Conservation (phyloP, 331 rosid genomes). For the Cydonia oblonga region DNA sequence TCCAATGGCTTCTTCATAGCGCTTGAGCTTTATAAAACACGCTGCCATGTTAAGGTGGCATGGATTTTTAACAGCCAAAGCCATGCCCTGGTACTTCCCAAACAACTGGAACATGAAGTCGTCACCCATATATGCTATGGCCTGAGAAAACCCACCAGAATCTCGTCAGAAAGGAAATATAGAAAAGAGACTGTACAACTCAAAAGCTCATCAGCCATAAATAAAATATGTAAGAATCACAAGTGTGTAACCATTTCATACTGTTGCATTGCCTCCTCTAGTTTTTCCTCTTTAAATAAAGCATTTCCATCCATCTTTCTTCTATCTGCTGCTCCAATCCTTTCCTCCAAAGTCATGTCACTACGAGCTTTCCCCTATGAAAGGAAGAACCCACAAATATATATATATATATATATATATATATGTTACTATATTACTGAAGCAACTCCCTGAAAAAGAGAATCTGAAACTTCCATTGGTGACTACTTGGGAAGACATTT, state of each 20-base stretch:
- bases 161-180: neutral
- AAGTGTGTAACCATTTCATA: slow-evolving; percentile 78
- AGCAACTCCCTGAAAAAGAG: neutral
- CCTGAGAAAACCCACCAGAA: slow-evolving; percentile 29
- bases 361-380: slow-evolving; percentile 78
- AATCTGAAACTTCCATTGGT: neutral
- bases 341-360: slow-evolving; percentile 95
- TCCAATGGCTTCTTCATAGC: slow-evolving; percentile 72
- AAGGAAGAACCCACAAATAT: neutral
- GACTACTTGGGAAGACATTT: neutral
- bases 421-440: slow-evolving; percentile 21
- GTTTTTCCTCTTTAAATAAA: slow-evolving; percentile 67
- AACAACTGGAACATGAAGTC: slow-evolving; percentile 96
- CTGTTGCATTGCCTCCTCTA: slow-evolving; percentile 97
- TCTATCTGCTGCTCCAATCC: slow-evolving; percentile 79
- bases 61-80: slow-evolving; percentile 85
- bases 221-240: slow-evolving; percentile 20
- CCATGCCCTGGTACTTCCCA: slow-evolving; percentile 90
- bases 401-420: neutral
- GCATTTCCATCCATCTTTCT: slow-evolving; percentile 92
- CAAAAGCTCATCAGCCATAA: neutral
- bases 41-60: slow-evolving; percentile 94
- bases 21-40: slow-evolving; percentile 72
- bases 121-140: slow-evolving; percentile 90
- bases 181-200: neutral